Conservation (phyloP, 257 asterid genomes). For the Dorcoceras hygrometricum region DNA sequence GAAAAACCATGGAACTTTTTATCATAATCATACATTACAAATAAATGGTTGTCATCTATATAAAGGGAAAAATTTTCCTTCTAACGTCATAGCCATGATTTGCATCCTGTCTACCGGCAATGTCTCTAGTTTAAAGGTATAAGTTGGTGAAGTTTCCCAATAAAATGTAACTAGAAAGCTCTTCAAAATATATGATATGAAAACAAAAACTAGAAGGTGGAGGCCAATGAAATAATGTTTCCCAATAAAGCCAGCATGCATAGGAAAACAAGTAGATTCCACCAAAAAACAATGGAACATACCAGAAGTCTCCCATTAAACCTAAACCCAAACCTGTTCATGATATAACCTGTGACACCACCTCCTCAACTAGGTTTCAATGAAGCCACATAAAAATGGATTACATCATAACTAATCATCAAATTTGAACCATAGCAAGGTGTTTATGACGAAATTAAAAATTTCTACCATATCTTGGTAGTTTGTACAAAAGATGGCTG, state of each 20-base stretch:
- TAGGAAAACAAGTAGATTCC: no score
- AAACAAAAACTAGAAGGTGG: neutral
- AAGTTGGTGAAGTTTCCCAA: no score
- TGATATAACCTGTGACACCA: no score
- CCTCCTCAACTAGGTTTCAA: no score
- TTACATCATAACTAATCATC: no score
- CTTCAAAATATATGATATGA: conserved; percentile 17
- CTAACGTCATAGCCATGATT: neutral
- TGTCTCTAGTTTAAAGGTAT: neutral
- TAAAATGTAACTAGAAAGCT: conserved; percentile 3
- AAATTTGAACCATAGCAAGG: neutral
- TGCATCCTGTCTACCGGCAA: neutral
- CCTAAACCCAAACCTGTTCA: no score
- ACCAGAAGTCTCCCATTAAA: no score
- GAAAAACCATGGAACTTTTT: conserved; percentile 3
- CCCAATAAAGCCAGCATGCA: no score
- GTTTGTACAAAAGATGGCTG: no score
- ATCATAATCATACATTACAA: conserved; percentile 1
- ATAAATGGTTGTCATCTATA: neutral
- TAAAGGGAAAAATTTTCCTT: conserved; percentile 5
- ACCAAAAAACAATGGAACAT: no score
- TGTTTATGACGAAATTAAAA: neutral
- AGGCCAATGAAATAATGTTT: no score
- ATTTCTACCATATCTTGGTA: neutral
- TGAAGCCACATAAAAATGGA: no score